Evolutionary conservation across 2,329 filamentous ascomycete genomes (phyloP), one percentile per base, ranked within the genome.

Genomic region (Xylaria sp.): DNA sequence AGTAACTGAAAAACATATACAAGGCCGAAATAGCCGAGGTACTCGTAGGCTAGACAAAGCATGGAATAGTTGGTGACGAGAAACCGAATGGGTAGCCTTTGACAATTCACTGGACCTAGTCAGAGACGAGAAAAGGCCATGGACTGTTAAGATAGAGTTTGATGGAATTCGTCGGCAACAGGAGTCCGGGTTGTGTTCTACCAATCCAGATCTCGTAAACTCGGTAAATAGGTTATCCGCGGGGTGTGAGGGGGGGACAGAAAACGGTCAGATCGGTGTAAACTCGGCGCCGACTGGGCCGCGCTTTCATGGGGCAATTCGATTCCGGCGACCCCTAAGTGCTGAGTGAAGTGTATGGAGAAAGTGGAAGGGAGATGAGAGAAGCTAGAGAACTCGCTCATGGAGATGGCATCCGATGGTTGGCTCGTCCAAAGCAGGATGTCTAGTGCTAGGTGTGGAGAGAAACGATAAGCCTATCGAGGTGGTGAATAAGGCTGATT

Each of bases 211-310:
- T 7, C 51, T 47, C n/a, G 54, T 11, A 59, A 37, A 54, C 23
- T 51, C 27, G 37, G 40, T 53, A 41, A 48, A 33, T 41, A n/a
- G 38, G 31, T 21, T 44, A 44, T 33, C 19, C 33, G 40, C 35
- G 41, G 46, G 46, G 52, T 51, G 17, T 51, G 54, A n/a, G n/a
- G n/a, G n/a, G n/a, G n/a, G n/a, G n/a, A n/a, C n/a, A n/a, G n/a
- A n/a, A n/a, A n/a, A n/a, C n/a, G n/a, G n/a, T n/a, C 49, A 44
- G 56, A 41, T 64, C 58, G 58, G 51, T 55, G 51, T 52, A 62
- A 35, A 38, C 44, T 62, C 55, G 38, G 55, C 46, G 54, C 55
- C 44, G 44, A 54, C 49, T 58, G 44, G 31, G 52, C 8, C 57
- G 27, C 15, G 56, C 17, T 54, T 52, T 31, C 40, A 55, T 53